Base-by-base conservation (phyloP, 202 grass and related monocot genomes). In the Bolboschoenoplectus hybrid region DNA sequence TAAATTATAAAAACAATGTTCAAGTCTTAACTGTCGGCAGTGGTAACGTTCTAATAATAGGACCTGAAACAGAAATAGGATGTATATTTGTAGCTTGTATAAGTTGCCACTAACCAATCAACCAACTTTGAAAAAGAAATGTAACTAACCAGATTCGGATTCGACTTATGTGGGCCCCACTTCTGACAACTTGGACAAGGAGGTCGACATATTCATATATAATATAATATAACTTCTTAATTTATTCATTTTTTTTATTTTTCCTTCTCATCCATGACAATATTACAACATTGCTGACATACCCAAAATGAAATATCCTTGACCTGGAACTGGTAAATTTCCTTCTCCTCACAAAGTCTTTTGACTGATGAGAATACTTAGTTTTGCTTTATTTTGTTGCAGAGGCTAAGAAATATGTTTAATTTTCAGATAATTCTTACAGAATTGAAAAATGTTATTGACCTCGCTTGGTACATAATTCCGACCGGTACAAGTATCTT, bases 261-360 rank as follows among this genome's bases (percentile, higher is more conserved):
- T 80, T 36, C 53, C 76, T 82, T 46, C 44, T 47, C 44, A 49
- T 44, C 67, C 67, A 71, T 46, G 65, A 41, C 35, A 72, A 84
- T 70, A 74, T 45, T 88, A 75, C 51, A 84, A 86, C 39, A 26
- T 80, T 95, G 70, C 70, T 26, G 41, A 70, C 67, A 70, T 6
- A 1, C 7, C 16, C 40, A 0, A 17, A 9, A 45, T 44, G n/a
- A 45, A 68, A 12, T 68, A 41, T 41, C 35, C 36, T 17, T 68
- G 36, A 68, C 12, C 12, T 68, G 65, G n/a, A 68, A 35, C 34
- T 10, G 35, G 64, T 36, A 67, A 12, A 67, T 12, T 34, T 10
- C 34, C 14, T 55, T 55, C 11, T 14, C 11, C 11, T 55, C 51
- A 14, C 51, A 14, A 3, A 36, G 35, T 67, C 64, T 13, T 63